Conservation (phyloP, 306 rosid genomes). For the Fagus sylvatica region DNA sequence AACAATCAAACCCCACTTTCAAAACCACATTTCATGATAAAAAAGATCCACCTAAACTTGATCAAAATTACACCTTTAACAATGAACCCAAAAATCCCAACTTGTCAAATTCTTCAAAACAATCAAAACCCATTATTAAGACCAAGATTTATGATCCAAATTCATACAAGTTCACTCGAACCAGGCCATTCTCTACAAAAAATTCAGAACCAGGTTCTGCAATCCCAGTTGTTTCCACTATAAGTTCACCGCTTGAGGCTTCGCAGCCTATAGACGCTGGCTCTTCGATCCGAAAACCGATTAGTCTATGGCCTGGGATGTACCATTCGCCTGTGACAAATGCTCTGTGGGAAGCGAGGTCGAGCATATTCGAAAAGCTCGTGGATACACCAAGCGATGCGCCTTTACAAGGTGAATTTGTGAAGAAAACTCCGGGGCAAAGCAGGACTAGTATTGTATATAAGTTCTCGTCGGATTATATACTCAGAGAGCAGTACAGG, state of each 20-base stretch:
- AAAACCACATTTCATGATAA: neutral
- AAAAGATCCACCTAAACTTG: too few species aligned
- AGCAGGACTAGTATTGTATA: slow-evolving; percentile 68
- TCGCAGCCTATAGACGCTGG: slow-evolving; percentile 56
- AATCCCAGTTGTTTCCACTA: slow-evolving; percentile 11
- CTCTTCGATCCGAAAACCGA: slow-evolving; percentile 64
- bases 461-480: slow-evolving; percentile 63
- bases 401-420: slow-evolving; percentile 21
- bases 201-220: neutral
- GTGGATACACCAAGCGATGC: neutral
- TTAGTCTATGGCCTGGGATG: slow-evolving; percentile 73
- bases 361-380: slow-evolving; percentile 42
- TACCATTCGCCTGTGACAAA: slow-evolving; percentile 75
- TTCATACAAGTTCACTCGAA: neutral
- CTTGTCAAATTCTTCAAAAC: neutral
- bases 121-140: neutral
- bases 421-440: slow-evolving; percentile 46
- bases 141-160: neutral
- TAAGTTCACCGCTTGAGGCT: slow-evolving; percentile 5
- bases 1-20: neutral
- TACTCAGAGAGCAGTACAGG: slow-evolving; percentile 76
- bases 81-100: neutral
- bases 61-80: neutral
- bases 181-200: neutral
- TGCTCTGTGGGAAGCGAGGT: slow-evolving; percentile 91